Evolutionary conservation across 805 yeast genomes (phyloP).

Genomic region (Scheffersomyces lignosus): DNA sequence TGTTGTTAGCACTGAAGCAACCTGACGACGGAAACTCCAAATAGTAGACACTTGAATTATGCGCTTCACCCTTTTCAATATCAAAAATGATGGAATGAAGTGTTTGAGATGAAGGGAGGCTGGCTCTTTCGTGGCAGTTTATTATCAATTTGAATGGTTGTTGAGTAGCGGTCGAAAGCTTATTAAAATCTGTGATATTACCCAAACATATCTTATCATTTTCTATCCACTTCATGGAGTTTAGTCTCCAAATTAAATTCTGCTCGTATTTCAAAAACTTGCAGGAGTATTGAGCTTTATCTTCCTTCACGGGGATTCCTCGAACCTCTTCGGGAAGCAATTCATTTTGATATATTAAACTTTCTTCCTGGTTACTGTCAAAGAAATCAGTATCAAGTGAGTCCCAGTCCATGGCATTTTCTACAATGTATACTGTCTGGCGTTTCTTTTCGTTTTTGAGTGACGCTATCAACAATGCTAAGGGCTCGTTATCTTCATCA

Average conservation of each 20-base stretch:
- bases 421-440: conserved; percentile 18
- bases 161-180: conserved; percentile 7
- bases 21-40: conserved; percentile 38
- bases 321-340: background rate
- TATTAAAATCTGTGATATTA: conserved; percentile 29
- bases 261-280: conserved; percentile 32
- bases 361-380: conserved; percentile 4
- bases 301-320: background rate
- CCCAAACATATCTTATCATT: conserved; percentile 30
- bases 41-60: conserved; percentile 13
- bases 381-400: conserved; percentile 1
- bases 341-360: conserved; percentile 2
- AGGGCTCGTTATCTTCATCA: conserved; percentile 6
- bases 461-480: conserved; percentile 17
- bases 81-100: conserved; percentile 10
- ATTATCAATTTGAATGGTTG: conserved; percentile 15
- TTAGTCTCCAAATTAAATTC: conserved; percentile 32
- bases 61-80: conserved; percentile 2
- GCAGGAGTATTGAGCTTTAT: conserved; percentile 3
- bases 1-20: conserved; percentile 15
- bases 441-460: conserved; percentile 9
- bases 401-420: conserved; percentile 11
- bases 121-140: conserved; percentile 21
- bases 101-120: conserved; percentile 14
- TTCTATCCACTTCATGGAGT: conserved; percentile 28